phyloP scores from a whole-genome alignment of 768 basidiomycete species.

The Mycena venus region DNA sequence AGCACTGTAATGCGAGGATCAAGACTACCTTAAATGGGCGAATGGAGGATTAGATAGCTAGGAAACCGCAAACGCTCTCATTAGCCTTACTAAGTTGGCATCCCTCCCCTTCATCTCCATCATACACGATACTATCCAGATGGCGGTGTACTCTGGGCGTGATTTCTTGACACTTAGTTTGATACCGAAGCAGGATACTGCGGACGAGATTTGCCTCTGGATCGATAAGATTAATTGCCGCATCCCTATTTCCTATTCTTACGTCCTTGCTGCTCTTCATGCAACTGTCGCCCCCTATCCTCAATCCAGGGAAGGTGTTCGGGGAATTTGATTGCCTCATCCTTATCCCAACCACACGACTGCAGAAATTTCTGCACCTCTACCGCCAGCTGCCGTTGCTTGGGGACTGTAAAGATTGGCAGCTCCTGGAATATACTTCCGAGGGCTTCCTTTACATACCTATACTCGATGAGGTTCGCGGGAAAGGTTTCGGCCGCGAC shows the following conservation, averaged over 20 bases:
- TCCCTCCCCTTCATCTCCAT: not conserved
- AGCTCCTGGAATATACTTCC: not conserved
- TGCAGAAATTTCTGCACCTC: not conserved
- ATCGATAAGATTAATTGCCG: not conserved
- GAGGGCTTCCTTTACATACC: not conserved
- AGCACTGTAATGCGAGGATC: too few species aligned
- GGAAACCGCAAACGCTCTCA: not conserved
- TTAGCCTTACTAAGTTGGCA: not conserved
- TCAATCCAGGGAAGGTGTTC: not conserved
- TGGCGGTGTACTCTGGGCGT: not conserved
- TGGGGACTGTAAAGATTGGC: not conserved
- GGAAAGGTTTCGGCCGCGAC: not conserved
- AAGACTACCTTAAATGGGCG: too few species aligned
- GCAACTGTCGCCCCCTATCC: not conserved
- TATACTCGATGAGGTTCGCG: not conserved
- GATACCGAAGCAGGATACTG: not conserved
- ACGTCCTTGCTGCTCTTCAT: not conserved
- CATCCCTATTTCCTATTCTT: not conserved
- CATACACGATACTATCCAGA: not conserved
- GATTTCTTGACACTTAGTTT: not conserved
- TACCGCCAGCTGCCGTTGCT: not conserved
- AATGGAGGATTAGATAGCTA: too few species aligned
- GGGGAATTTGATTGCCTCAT: not conserved
- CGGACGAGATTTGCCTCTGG: not conserved
- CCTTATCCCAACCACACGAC: not conserved